Percentiles rank a stretch among this genome's conserved stretches.
These are phyloP conservation scores for Trypanosoma mega DNA, from an alignment of 208 protist species.

Conservation along the genomic window DNA sequence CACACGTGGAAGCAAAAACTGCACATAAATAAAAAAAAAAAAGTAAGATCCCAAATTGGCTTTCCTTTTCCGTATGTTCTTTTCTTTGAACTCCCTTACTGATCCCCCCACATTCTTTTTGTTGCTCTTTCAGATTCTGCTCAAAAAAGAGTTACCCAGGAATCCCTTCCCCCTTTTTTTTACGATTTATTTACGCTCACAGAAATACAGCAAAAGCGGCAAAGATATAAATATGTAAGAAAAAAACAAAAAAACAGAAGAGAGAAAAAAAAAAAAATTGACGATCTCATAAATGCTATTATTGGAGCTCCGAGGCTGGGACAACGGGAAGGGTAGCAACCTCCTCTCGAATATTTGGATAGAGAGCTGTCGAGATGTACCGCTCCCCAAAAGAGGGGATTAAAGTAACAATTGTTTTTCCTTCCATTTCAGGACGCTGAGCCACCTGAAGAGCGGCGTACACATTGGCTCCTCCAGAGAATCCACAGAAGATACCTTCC, in stretches of 20 bases:
- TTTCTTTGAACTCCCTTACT: too few relatives aligned
- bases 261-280: slow-evolving; percentile 18
- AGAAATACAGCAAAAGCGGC: too few relatives aligned
- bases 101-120: too few relatives aligned
- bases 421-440: slow-evolving; percentile 78
- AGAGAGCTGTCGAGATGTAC: slow-evolving; percentile 86
- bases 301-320: slow-evolving; percentile 56
- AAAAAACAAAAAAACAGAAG: not conserved
- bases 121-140: too few relatives aligned
- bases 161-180: too few relatives aligned
- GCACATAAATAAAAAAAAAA: too few relatives aligned
- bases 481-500: slow-evolving; percentile 86
- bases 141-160: too few relatives aligned
- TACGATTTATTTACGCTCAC: too few relatives aligned
- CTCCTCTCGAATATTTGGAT: slow-evolving; percentile 67
- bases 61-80: too few relatives aligned
- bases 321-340: slow-evolving; percentile 66
- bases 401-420: slow-evolving; percentile 87
- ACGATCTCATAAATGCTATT: not conserved
- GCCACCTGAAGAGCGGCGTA: slow-evolving; percentile 80
- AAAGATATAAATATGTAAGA: slow-evolving; percentile 1
- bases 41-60: too few relatives aligned
- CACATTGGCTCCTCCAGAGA: slow-evolving; percentile 84
- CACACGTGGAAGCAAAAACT: too few relatives aligned
- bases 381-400: slow-evolving; percentile 91